Evolutionary conservation across 2,329 filamentous ascomycete genomes (phyloP), one percentile per base, ranked within the genome.

Genomic region (Botrytis elliptica): DNA sequence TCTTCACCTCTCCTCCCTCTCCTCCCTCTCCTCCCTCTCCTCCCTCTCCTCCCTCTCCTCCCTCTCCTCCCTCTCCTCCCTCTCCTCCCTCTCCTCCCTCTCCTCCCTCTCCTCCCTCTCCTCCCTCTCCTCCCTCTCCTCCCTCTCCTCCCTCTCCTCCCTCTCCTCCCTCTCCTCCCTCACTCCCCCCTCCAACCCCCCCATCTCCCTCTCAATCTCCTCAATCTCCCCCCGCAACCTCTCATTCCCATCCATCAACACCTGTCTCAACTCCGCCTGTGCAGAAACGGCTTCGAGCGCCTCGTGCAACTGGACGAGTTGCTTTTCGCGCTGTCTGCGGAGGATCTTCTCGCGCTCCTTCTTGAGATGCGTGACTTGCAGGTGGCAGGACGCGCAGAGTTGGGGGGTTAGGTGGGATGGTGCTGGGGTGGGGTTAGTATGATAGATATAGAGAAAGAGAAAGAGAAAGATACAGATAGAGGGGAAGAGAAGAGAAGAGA

Each of bases 401-500:
- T 69, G 49, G 5, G 52, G 38, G 36, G 25, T 4, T 1, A 33
- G 18, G 25, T 29, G 25, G 25, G 22, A 8, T 3, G 10, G 66
- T 9, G 49, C 20, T 52, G 40, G 20, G 33, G 5, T 14, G 4
- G 5, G 1, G 16, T 40, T 52, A 36, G 33, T 49, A 16, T 3
- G 22, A n/a, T 6, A 12, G n/a, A 33, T 3, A 5, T 40, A 33
- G 33, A 33, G 3, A 33, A 33, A 33, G 33, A 4, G 3, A 33
- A 33, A 33, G 33, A 33, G 33, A 33, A 33, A 33, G 33, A 33
- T 33, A 4, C 33, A 33, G 33, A 33, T 33, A 33, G 33, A 16
- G 18, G 42, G 2, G 65, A 25, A 0, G 16, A 9, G 2, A 16
- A 7, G 22, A 9, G 5, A 1, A 33, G 16, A 10, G 5, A 1